phyloP scores from a whole-genome alignment of 2,329 filamentous ascomycete genomes.

The Pyricularia grisea region DNA sequence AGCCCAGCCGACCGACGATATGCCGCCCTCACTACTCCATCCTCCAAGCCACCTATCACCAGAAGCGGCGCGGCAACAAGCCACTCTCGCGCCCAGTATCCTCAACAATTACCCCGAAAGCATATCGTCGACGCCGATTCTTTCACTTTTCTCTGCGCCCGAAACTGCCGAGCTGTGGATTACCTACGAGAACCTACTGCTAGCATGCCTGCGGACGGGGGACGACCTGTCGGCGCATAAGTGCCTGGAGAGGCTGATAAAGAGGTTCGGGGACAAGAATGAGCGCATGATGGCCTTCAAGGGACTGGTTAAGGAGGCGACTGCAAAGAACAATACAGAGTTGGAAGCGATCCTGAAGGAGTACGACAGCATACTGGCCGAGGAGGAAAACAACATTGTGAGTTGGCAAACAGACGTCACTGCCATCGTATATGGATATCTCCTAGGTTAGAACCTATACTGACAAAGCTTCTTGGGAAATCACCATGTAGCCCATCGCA shows the following conservation, averaged over 20 bases:
- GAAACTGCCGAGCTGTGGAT: conserved; percentile 79
- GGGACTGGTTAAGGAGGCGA: conserved; percentile 70
- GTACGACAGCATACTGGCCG: conserved; percentile 66
- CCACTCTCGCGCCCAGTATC: conserved; percentile 51
- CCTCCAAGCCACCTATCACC: conserved; percentile 48
- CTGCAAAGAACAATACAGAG: conserved; percentile 52
- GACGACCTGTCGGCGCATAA: conserved; percentile 69
- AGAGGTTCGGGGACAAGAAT: conserved; percentile 75
- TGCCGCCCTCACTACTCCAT: conserved; percentile 44
- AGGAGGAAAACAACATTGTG: conserved; percentile 57
- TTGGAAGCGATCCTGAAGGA: conserved; percentile 63
- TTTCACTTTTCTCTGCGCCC: conserved; percentile 41
- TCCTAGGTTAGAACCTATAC: not conserved
- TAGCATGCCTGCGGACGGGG: conserved; percentile 74
- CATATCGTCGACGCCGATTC: conserved; percentile 43
- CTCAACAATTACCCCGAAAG: conserved; percentile 43
- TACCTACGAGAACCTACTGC: conserved; percentile 76
- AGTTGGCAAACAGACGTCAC: conserved; percentile 21
- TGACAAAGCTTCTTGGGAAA: not conserved
- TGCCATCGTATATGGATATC: not conserved
- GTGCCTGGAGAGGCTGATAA: conserved; percentile 65
- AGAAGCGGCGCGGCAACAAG: conserved; percentile 43
- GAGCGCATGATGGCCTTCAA: conserved; percentile 77
- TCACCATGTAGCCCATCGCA: conserved; percentile 55
- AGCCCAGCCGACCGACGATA: conserved; percentile 14